Percentiles rank a stretch among this genome's conserved stretches.
phyloP scores from a whole-genome alignment of 345 rosid genomes.

The Eucalyptus tenuipes region DNA sequence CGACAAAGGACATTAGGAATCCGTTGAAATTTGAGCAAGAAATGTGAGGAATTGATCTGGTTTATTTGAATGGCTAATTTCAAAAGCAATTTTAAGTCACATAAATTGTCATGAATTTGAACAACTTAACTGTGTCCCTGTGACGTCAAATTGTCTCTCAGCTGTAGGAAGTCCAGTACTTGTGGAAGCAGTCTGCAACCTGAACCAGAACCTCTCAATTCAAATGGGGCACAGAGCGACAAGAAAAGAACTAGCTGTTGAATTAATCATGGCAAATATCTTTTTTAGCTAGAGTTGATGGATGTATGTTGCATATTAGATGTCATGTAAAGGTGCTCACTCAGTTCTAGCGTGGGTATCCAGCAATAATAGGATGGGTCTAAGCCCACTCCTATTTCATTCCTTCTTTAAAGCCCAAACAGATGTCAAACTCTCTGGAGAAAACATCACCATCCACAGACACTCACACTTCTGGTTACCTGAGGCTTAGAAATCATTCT shows the following conservation, averaged over 20 bases:
- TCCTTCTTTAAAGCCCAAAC: not conserved
- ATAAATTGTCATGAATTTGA: not conserved
- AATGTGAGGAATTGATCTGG: not conserved
- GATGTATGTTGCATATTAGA: not conserved
- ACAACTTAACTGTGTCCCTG: not conserved
- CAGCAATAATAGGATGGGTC: not conserved
- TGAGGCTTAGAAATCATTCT: not conserved
- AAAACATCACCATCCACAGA: not conserved
- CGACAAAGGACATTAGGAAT: not conserved
- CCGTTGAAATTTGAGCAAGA: not conserved
- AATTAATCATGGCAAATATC: not conserved
- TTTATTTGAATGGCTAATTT: not conserved
- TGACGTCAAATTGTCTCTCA: not conserved
- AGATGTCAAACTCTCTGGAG: not conserved
- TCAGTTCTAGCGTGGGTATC: not conserved
- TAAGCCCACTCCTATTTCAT: not conserved
- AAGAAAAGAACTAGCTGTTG: not conserved
- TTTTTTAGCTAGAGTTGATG: not conserved
- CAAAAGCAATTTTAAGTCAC: not conserved
- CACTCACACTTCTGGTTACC: not conserved
- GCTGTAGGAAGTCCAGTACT: not conserved
- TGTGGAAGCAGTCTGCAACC: not conserved
- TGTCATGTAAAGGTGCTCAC: not conserved
- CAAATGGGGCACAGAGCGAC: not conserved
- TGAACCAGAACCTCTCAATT: not conserved